Percentiles rank a stretch among this genome's conserved stretches.
Conservation (phyloP, 495 filamentous ascomycete genomes). For the Trypethelium eluteriae region DNA sequence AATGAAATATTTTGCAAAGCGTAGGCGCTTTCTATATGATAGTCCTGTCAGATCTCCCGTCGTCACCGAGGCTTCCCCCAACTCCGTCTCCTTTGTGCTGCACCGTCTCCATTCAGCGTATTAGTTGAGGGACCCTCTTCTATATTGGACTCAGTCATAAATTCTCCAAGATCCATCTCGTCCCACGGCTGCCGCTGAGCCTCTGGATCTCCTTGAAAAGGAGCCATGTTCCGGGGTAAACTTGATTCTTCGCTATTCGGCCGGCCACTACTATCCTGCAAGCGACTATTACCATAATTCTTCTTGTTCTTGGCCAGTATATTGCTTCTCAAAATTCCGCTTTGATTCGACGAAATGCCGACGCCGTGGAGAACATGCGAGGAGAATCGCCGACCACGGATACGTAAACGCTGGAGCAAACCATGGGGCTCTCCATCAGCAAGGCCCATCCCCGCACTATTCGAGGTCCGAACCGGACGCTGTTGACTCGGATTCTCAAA, state of each 20-base stretch:
- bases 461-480: background rate
- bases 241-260: background rate
- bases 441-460: background rate
- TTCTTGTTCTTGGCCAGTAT: background rate
- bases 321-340: background rate
- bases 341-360: background rate
- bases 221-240: background rate
- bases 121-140: background rate
- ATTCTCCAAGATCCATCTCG: constrained; percentile 7
- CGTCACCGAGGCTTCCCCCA: background rate
- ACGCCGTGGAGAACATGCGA: background rate
- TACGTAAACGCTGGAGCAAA: background rate
- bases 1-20: too few species aligned
- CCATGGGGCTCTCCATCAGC: background rate
- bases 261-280: background rate
- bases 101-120: background rate
- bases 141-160: background rate
- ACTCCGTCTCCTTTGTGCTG: background rate
- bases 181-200: constrained; percentile 7
- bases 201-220: background rate
- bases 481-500: constrained; percentile 30
- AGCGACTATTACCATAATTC: background rate
- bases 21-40: background rate
- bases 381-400: background rate
- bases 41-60: background rate